Evolutionary conservation across 352 stramenopile species (phyloP).

Genomic region (Plasmopara viticola): DNA sequence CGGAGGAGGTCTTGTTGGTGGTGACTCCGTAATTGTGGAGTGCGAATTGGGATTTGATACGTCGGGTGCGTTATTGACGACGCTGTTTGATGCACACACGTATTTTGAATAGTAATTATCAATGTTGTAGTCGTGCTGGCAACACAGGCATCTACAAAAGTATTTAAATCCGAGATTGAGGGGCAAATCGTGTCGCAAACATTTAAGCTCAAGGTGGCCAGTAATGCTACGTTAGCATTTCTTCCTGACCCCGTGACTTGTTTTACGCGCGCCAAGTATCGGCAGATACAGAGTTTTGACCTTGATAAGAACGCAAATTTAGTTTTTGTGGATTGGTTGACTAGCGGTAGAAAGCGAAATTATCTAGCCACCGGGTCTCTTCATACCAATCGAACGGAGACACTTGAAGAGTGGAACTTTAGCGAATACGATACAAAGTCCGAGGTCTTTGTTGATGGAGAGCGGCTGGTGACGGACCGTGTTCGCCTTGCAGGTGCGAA

Average conservation of each 20-base stretch:
- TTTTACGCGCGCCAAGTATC: constrained; percentile 66
- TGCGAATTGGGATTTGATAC: constrained; percentile 38
- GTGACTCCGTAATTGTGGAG: constrained; percentile 63
- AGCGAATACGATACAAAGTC: constrained; percentile 61
- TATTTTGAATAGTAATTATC: background rate
- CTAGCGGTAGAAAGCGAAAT: constrained; percentile 76
- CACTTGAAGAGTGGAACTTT: constrained; percentile 76
- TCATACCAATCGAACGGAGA: constrained; percentile 54
- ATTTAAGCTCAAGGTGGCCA: constrained; percentile 43
- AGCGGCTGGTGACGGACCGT: constrained; percentile 57
- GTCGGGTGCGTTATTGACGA: constrained; percentile 32
- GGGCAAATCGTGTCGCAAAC: constrained; percentile 44
- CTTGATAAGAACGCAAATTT: constrained; percentile 45
- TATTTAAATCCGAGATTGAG: constrained; percentile 64
- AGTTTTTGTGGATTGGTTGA: constrained; percentile 83
- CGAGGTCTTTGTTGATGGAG: constrained; percentile 49
- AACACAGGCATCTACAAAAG: constrained; percentile 84
- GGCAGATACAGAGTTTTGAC: constrained; percentile 56
- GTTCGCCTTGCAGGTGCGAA: constrained; percentile 51
- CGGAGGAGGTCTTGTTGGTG: constrained; percentile 69
- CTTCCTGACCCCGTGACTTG: constrained; percentile 77
- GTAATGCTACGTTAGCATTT: constrained; percentile 58
- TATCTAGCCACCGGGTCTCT: constrained; percentile 57
- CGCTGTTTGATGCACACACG: background rate
- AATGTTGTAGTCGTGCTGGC: constrained; percentile 46